Conservation (phyloP, 78 protist genomes). For the Guillardia theta region DNA sequence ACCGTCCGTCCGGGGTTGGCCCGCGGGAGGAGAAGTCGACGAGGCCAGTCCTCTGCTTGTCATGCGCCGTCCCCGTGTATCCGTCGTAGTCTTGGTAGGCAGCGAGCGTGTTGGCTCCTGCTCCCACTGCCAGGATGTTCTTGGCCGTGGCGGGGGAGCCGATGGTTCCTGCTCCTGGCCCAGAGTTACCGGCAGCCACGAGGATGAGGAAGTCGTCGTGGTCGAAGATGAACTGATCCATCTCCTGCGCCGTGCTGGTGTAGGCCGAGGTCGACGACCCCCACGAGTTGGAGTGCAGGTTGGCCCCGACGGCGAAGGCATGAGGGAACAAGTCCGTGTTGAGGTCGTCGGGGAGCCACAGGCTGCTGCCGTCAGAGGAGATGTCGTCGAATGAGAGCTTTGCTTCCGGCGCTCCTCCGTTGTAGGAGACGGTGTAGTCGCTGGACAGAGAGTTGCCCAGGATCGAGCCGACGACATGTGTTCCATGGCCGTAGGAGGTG, state of each 20-base stretch:
- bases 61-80: neutral
- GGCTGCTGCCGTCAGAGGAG: neutral
- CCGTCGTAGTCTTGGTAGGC: neutral
- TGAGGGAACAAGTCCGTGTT: neutral
- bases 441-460: constrained; percentile 7
- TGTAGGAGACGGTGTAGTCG: neutral
- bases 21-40: constrained; percentile 32
- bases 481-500: constrained; percentile 50
- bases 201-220: constrained; percentile 26
- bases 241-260: neutral
- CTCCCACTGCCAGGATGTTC: neutral
- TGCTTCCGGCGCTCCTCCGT: constrained; percentile 44
- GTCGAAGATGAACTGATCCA: neutral
- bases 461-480: constrained; percentile 31
- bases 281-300: neutral
- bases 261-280: neutral
- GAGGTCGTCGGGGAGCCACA: neutral
- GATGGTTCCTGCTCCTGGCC: neutral
- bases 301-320: neutral
- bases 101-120: neutral
- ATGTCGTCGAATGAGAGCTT: constrained; percentile 40
- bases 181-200: constrained; percentile 48
- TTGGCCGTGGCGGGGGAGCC: constrained; percentile 18
- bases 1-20: neutral
- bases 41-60: too few species aligned